Evolutionary conservation across 2,329 filamentous ascomycete species (phyloP).

Genomic region (Fusarium begoniae): DNA sequence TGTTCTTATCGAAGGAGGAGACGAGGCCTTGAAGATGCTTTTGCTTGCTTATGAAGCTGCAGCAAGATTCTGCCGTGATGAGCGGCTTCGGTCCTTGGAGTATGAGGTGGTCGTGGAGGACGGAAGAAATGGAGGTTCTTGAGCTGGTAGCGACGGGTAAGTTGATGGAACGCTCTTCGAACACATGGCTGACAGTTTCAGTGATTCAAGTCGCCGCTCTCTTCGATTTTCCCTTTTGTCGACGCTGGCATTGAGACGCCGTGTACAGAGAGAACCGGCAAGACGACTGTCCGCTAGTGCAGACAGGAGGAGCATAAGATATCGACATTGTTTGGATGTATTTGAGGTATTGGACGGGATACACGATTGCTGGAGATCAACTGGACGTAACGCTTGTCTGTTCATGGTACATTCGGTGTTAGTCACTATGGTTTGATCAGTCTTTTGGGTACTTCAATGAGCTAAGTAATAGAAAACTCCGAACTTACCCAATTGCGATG

Average conservation of each 20-base stretch:
- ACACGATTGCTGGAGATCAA: neutral
- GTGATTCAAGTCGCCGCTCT: neutral
- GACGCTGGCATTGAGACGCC: neutral
- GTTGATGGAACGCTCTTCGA: accelerated
- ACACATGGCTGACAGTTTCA: neutral
- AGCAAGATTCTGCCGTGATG: neutral
- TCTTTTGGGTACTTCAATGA: accelerated
- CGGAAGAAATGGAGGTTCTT: accelerated
- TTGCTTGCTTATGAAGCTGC: neutral
- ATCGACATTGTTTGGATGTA: accelerated
- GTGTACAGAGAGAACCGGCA: neutral
- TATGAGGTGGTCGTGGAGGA: neutral
- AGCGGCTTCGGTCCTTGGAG: neutral
- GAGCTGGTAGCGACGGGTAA: accelerated
- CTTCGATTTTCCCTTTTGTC: accelerated
- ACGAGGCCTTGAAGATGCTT: neutral
- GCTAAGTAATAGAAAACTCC: accelerated
- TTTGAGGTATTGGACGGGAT: neutral
- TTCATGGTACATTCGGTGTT: neutral
- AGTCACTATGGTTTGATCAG: accelerated
- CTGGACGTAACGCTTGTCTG: neutral
- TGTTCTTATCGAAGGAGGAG: neutral
- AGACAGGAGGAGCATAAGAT: accelerated
- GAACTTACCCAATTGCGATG: accelerated
- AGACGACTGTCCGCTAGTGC: accelerated